These are phyloP conservation scores for Scheffersomyces illinoinensis DNA, from an alignment of 1,139 yeast species.

Conservation along the genomic window DNA sequence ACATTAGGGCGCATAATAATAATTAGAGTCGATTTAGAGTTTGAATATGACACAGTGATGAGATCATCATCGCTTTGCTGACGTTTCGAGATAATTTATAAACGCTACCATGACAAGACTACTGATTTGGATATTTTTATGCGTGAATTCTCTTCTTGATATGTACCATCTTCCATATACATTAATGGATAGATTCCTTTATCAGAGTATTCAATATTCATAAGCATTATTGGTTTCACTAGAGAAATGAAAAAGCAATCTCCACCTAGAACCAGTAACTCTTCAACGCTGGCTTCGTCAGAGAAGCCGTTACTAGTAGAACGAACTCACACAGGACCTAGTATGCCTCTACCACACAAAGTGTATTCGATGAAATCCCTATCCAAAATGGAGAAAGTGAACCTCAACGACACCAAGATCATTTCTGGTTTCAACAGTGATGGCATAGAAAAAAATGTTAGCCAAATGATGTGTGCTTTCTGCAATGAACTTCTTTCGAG, in stretches of 20 bases:
- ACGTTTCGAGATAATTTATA: not conserved
- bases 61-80: not conserved
- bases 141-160: not conserved
- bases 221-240: not conserved
- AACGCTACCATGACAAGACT: not conserved
- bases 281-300: not conserved
- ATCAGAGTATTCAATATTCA: not conserved
- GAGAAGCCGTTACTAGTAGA: not conserved
- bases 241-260: not conserved
- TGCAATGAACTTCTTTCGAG: slow-evolving; percentile 25
- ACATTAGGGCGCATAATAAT: not conserved
- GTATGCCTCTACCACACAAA: not conserved
- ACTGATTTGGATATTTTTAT: not conserved
- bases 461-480: slow-evolving; percentile 21
- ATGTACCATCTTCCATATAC: not conserved
- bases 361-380: not conserved
- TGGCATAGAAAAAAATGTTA: not conserved
- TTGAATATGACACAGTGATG: not conserved
- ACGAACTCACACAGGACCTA: not conserved
- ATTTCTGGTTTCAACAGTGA: not conserved
- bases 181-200: not conserved
- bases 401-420: not conserved
- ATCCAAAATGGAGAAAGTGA: not conserved
- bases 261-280: not conserved
- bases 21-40: not conserved